Evolutionary conservation across 352 stramenopile genomes (phyloP), one percentile per base, ranked within the genome.

Genomic region (Thalassiosira mediterranea): DNA sequence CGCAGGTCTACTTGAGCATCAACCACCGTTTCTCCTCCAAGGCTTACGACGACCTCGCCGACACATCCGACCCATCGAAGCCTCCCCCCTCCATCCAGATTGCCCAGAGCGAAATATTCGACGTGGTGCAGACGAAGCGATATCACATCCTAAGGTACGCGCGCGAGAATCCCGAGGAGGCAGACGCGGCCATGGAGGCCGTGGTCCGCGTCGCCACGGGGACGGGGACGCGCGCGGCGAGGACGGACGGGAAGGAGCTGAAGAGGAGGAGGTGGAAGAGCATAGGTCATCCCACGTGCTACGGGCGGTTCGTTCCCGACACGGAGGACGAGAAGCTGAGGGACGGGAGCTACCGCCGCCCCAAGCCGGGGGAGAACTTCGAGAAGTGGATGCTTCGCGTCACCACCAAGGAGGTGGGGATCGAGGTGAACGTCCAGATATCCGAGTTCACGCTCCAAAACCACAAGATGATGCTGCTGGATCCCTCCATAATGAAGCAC

Each of bases 391-490:
- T 96, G 79, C 63, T 95, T 7, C 84, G 89, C 60, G 89, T 94
- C 1, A 95, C 90, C 28, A 95, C 90, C 0, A 95, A 94, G 56
- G 80, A 88, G 51, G 90, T 95, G 26, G 90, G 92, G 25, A 96
- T 94, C 37, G 93, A 97, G 78, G 88, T 96, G 3, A 96, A 97
- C 76, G 68, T 95, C 13, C 94, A 97, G 77, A 90, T 97, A n/a
- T 95, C 91, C 58, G 94, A 97, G 71, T 97, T 97, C 73, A 97
- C 94, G 1, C 79, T 97, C 8, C 94, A 96, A 61, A 95, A 95
- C 69, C 92, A 96, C 81, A 94, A 95, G 51, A 96, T 97, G 88
- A 90, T 93, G 54, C 76, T 95, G 19, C 79, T 97, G 3, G 91
- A 96, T 69, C 75, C 73, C 11, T 83, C 93, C 49, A 95, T 97